Conservation (phyloP, 1,139 yeast species). For the Saccharomyces hybrid region DNA sequence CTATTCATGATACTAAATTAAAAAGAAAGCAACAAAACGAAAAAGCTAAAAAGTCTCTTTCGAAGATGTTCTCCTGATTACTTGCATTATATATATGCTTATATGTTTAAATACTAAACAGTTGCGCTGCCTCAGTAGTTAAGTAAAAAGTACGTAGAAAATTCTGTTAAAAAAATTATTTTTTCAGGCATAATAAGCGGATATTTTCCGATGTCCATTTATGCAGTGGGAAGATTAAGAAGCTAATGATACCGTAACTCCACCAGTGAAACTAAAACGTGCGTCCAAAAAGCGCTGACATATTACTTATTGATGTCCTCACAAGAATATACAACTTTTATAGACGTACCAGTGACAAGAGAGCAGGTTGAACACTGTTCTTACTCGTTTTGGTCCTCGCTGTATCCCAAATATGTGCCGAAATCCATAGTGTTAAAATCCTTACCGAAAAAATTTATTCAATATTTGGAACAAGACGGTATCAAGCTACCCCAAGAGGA, state of each 20-base stretch:
- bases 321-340: conserved; percentile 23
- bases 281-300: too few species aligned
- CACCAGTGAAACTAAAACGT: not conserved
- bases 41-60: conserved; percentile 75
- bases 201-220: not conserved
- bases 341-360: conserved; percentile 36
- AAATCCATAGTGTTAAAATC: conserved; percentile 53
- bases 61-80: conserved; percentile 55
- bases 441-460: conserved; percentile 57
- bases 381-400: conserved; percentile 65
- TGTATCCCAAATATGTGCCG: conserved; percentile 44
- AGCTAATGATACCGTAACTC: not conserved
- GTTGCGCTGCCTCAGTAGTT: not conserved
- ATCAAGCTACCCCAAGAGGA: conserved; percentile 52
- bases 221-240: not conserved
- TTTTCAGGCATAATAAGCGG: not conserved
- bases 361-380: conserved; percentile 57
- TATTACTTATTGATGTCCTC: not conserved
- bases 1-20: conserved; percentile 53
- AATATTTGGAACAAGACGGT: conserved; percentile 70
- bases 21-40: conserved; percentile 48
- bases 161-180: not conserved
- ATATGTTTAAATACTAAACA: not conserved
- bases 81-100: not conserved
- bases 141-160: not conserved